Evolutionary conservation across 495 filamentous ascomycete genomes (phyloP), one percentile per base, ranked within the genome.

Genomic region (Sordaria brevicollis): DNA sequence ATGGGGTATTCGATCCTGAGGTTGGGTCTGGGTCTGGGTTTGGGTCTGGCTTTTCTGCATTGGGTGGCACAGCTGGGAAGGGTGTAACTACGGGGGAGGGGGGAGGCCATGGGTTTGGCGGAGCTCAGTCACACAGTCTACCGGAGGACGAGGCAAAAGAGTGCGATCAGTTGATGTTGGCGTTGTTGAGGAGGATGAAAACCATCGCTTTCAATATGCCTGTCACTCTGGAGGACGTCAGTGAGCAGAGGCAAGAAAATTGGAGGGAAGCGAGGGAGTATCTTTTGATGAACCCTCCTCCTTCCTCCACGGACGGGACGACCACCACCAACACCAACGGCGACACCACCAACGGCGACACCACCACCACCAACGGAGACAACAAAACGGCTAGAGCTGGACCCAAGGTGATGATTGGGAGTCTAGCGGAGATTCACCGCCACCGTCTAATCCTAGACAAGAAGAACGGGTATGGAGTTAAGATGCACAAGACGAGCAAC

Each of bases 391-490:
- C n/a, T n/a, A n/a, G n/a, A n/a, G n/a, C n/a, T n/a, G 25, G 72
- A 31, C 68, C 70, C 0, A 68, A 33, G 35, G 54, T 81, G 0
- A 71, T 83, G 1, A 69, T 81, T 0, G 82, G 83, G 0, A 71
- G 72, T 9, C 34, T 85, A 39, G 72, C 79, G 49, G 81, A 82
- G 67, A 66, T 37, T 1, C 31, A 81, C 13, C 65, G 81, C 5
- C 25, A 70, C 35, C 68, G 76, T n/a, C n/a, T n/a, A n/a, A n/a
- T n/a, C 35, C 54, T 79, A 49, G 10, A 75, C 38, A 39, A 57
- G 1, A 67, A 31, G 15, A 78, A n/a, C 17, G 76, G 4, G 41
- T 49, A 49, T 1, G 19, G 3, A 2, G 68, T 82, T 1, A 0
- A 31, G 33, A 73, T 77, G 68, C 29, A 41, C 38, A 78, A 71